Base-by-base conservation (phyloP, 345 rosid species). In the Odontarrhena argentea region DNA sequence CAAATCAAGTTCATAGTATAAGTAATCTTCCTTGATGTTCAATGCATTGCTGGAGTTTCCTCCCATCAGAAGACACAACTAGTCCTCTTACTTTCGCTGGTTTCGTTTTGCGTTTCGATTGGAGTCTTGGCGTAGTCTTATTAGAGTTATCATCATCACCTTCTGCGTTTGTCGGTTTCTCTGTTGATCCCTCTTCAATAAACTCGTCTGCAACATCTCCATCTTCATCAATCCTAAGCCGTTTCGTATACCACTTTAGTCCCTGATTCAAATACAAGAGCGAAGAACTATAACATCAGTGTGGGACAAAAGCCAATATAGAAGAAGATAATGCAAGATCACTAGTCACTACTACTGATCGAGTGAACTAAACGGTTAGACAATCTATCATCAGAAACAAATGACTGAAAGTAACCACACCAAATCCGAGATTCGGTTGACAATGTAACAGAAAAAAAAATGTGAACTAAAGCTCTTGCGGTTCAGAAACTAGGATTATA, bases 161-260 rank as follows among this genome's bases (percentile, higher is more conserved):
- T 41, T 58, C 50, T 18, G 6, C 24, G 30, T 52, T 44, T 34
- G 47, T 45, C 15, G 6, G 25, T 37, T 71, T 46, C 42, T 60
- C 57, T 41, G 81, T 72, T 43, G 64, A 55, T 36, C 77, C 79
- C 73, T 93, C 97, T 26, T 91, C 89, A 13, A 93, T 76, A 77
- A 93, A 90, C 76, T 93, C 98, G 22, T 93, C 87, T 24, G 89
- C 98, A 28, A 93, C 97, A 38, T 93, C 97, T 74, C 97, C 98
- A 52, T 93, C 98, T 76, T 85, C 97, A 68, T 93, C 96, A 44
- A 90, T 76, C 70, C 79, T 82, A 46, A 90, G 86, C 53, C 84
- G 78, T 74, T 81, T 88, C n/a, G 89, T 84, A 53, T 87, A 77
- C 98, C 98, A 93, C 61, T 76, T 76, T 47, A 93, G 84, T 56